Evolutionary conservation across 2,329 filamentous ascomycete genomes (phyloP).

Genomic region (Penicillium fuscoglaucum): DNA sequence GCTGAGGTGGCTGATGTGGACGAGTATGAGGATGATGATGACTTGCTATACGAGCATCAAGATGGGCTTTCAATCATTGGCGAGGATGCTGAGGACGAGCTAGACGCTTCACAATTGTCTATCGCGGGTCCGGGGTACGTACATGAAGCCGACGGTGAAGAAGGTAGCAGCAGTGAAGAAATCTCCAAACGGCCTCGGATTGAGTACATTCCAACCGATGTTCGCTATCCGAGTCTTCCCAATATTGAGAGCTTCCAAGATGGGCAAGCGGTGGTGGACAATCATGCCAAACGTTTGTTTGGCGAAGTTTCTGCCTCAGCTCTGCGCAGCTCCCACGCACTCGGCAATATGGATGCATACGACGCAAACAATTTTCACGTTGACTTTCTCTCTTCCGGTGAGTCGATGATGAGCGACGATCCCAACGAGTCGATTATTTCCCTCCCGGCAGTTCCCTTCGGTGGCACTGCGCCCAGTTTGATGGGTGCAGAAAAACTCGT

Average conservation of each 20-base stretch:
- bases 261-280: conserved; percentile 25
- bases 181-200: conserved; percentile 41
- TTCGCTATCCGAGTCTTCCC: conserved; percentile 48
- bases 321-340: conserved; percentile 53
- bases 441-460: conserved; percentile 36
- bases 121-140: conserved; percentile 44
- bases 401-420: conserved; percentile 42
- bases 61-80: conserved; percentile 38
- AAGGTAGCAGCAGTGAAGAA: conserved; percentile 36
- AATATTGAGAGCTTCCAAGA: conserved; percentile 39
- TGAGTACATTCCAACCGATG: conserved; percentile 31
- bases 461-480: conserved; percentile 47
- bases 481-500: conserved; percentile 51
- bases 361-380: conserved; percentile 38
- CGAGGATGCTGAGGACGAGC: conserved; percentile 43
- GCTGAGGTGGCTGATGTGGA: conserved; percentile 53
- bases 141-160: conserved; percentile 35
- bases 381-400: conserved; percentile 44
- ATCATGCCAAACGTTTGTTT: conserved; percentile 53
- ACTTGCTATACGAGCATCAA: conserved; percentile 50
- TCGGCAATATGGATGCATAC: conserved; percentile 39
- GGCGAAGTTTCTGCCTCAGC: conserved; percentile 61
- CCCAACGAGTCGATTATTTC: conserved; percentile 41
- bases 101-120: conserved; percentile 64
- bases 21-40: conserved; percentile 64